Base-by-base conservation (phyloP, 2,329 filamentous ascomycete genomes). In the Hyphodiscus sp. region DNA sequence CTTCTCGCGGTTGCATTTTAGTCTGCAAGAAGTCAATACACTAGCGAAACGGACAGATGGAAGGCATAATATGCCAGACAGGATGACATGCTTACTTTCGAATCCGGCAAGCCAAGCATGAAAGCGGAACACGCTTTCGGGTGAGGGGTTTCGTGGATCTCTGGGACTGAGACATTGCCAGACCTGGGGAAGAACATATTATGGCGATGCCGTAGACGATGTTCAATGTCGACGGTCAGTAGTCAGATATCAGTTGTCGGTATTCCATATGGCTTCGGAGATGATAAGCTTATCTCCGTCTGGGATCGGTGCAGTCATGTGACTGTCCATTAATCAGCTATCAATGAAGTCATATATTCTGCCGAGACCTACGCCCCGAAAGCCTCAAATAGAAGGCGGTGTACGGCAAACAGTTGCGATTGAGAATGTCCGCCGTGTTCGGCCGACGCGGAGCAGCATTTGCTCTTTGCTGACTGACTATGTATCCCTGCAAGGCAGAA, bases 1-100 rank as follows among this genome's bases (percentile, higher is more conserved):
- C 49, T 72, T 67, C 9, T 68, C 67, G 44, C 79, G 76, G 63
- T 82, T 77, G 63, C 79, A 82, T 59, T 81, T 81, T 41, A 63
- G 50, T 38, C 61, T 64, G 33, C n/a, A 10, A n/a, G 29, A 20
- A 20, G 38, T 53, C 46, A 59, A 51, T 9, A 51, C 16, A 44
- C 16, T 16, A 19, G 26, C 41, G 41, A 7, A 29, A 45, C 19
- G 15, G n/a, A 45, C 8, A 15, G 18, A 48, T 49, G 46, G 16
- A 38, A 38, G 33, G 5, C 2, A 38, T n/a, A 13, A 13, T 10
- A 38, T 5, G 5, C 11, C 33, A 47, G 38, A 47, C 20, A 44
- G 26, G 33, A 19, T 30, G 7, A 43, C 15, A 8, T 41, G 23
- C 56, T 57, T 52, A 62, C 60, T 62, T 63, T 53, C 58, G 48